Evolutionary conservation across 2,329 filamentous ascomycete genomes (phyloP), one percentile per base, ranked within the genome.

Genomic region (Xylaria sp.): DNA sequence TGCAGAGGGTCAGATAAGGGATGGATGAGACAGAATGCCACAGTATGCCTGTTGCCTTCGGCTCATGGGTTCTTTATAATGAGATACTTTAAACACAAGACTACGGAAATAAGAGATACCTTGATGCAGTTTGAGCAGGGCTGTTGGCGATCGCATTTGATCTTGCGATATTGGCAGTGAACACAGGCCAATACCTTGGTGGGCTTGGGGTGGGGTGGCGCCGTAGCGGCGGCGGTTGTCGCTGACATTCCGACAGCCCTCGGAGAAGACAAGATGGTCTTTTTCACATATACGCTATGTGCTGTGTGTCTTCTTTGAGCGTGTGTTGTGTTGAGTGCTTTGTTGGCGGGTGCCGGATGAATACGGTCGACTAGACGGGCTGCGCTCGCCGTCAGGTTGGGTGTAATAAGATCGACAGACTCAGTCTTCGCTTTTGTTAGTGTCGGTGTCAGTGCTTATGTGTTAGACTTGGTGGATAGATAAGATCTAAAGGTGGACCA

Each of bases 161-260:
- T 80, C 73, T 90, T 90, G 56, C 88, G 85, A 70, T 89, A 87
- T 72, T 91, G 88, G 69, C 89, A 92, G 1, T 84, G 80, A 1
- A 87, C 77, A 70, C 90, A 92, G 1, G 82, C 79, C 3, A 81
- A 73, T 3, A 81, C 73, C 10, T 78, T 75, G 20, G 72, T 71
- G 1, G 76, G 45, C 55, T 74, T 74, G 22, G 59, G 29, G 27
- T 55, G 58, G 45, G 58, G 61, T 49, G 63, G 50, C 50, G 69
- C 42, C 27, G 65, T 31, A n/a, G 63, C 17, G 36, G 57, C 38
- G 29, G 63, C 31, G 31, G 42, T 38, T 11, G 60, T 57, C 49
- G 61, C 56, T 36, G 69, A 69, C 67, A 69, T 71, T 47, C 58
- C 61, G 57, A 53, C 31, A 22, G 13, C 31, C 20, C n/a, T 17